A percentile compares a stretch with the other conserved stretches of the same genome.
Evolutionary conservation across 148 eudicot species (phyloP).

Genomic region (Vaccinium vitisidaea): DNA sequence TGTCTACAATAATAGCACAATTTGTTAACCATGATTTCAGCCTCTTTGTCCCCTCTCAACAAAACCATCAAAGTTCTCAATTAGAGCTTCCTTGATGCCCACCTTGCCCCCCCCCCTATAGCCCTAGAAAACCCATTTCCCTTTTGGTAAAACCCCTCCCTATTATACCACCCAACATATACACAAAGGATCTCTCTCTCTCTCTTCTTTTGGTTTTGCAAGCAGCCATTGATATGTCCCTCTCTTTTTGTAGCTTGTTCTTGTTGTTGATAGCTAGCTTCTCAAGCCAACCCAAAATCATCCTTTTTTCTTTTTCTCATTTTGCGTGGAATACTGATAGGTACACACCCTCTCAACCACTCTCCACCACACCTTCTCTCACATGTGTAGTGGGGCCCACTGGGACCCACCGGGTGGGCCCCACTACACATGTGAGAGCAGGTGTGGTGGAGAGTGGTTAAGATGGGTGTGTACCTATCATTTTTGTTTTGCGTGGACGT

Average conservation of each 20-base stretch:
- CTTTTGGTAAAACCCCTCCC: constrained; percentile 10
- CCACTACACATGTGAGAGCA: too few relatives aligned
- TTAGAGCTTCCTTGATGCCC: constrained; percentile 20
- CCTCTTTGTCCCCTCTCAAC: constrained; percentile 46
- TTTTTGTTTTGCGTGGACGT: constrained; percentile 15
- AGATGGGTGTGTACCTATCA: too few relatives aligned
- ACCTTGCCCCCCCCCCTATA: constrained; percentile 19
- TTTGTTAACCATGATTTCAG: constrained; percentile 39
- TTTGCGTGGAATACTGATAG: constrained; percentile 16
- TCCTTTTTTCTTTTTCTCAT: neutral
- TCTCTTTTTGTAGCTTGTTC: constrained; percentile 17
- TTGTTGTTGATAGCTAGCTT: constrained; percentile 1
- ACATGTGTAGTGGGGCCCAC: too few relatives aligned
- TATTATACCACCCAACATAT: constrained; percentile 7
- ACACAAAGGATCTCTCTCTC: constrained; percentile 35
- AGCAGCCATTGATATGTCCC: too few relatives aligned
- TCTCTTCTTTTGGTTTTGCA: neutral
- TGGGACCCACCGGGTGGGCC: too few relatives aligned
- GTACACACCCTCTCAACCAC: too few relatives aligned
- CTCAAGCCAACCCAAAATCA: constrained; percentile 16
- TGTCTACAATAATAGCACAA: constrained; percentile 23
- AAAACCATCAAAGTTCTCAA: constrained; percentile 49
- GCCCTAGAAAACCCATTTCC: constrained; percentile 4
- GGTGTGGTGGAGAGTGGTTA: too few relatives aligned
- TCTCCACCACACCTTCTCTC: too few relatives aligned